Conservation (phyloP, 495 filamentous ascomycete genomes). For the Geopyxis carbonaria region DNA sequence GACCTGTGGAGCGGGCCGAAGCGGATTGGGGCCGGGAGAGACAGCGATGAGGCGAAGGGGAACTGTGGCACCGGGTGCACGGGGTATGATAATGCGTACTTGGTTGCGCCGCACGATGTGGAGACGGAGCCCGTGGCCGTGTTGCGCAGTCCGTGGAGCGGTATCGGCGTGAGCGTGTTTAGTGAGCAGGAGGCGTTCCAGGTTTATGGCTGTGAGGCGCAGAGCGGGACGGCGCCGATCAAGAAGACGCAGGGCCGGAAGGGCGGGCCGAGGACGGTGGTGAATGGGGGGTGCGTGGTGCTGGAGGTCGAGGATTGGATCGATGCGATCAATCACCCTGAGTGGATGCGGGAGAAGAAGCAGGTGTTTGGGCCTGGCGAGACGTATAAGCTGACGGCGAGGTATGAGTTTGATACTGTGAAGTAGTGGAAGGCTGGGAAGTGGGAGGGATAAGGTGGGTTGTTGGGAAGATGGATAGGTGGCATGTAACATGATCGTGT, state of each 20-base stretch:
- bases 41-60: conserved; percentile 40
- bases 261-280: too few relatives aligned
- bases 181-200: conserved; percentile 57
- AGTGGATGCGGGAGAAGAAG: too few relatives aligned
- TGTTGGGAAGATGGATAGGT: too few relatives aligned
- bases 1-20: conserved; percentile 53
- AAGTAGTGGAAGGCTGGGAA: too few relatives aligned
- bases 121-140: conserved; percentile 40
- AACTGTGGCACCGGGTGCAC: conserved; percentile 55
- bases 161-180: conserved; percentile 51
- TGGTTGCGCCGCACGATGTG: conserved; percentile 42
- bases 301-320: conserved; percentile 52
- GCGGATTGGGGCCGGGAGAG: conserved; percentile 38
- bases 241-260: conserved; percentile 50
- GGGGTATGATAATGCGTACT: conserved; percentile 63
- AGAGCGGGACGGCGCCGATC: conserved; percentile 43
- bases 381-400: too few relatives aligned
- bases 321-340: conserved; percentile 54
- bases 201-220: conserved; percentile 54
- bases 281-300: conserved; percentile 41
- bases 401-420: too few relatives aligned
- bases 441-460: too few relatives aligned
- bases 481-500: too few relatives aligned
- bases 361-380: too few relatives aligned
- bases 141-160: conserved; percentile 40